A percentile compares a stretch with the other conserved stretches of the same genome.
Evolutionary conservation across 805 yeast genomes (phyloP).

Genomic region (Metschnikowia amazonensis): DNA sequence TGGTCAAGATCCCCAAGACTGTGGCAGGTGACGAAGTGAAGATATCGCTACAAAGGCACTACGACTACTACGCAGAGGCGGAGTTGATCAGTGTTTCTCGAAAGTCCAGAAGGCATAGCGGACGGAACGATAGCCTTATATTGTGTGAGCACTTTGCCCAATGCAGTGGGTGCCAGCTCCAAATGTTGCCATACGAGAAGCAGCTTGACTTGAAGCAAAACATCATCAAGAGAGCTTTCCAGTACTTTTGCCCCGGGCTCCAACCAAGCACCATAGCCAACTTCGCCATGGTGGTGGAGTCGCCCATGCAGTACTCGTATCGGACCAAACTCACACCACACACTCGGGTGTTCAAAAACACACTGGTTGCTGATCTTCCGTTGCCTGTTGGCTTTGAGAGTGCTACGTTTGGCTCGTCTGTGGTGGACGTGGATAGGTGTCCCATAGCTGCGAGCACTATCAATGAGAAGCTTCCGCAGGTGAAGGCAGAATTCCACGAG

Average conservation of each 20-base stretch:
- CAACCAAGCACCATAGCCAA: slow-evolving; percentile 2
- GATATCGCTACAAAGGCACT: slow-evolving; percentile 29
- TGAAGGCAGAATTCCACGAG: slow-evolving; percentile 14
- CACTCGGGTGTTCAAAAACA: slow-evolving; percentile 18
- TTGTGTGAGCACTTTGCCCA: slow-evolving; percentile 33
- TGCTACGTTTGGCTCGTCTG: slow-evolving; percentile 19
- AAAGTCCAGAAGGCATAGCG: slow-evolving; percentile 5
- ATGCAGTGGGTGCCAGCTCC: slow-evolving; percentile 44
- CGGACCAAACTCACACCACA: slow-evolving; percentile 44
- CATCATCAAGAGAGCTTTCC: slow-evolving; percentile 32
- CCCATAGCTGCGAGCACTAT: slow-evolving; percentile 33
- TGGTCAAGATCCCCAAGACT: slow-evolving; percentile 37
- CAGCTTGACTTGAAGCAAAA: slow-evolving; percentile 33
- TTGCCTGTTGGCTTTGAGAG: slow-evolving; percentile 32
- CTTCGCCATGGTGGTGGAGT: slow-evolving; percentile 29
- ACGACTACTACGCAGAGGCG: slow-evolving; percentile 30
- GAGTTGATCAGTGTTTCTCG: slow-evolving; percentile 20
- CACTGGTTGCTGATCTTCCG: slow-evolving; percentile 5
- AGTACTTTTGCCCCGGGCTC: slow-evolving; percentile 29
- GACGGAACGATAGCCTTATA: slow-evolving; percentile 26
- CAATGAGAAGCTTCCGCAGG: slow-evolving; percentile 23
- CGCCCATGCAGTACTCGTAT: slow-evolving; percentile 38
- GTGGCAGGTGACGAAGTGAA: slow-evolving; percentile 36
- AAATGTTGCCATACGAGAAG: slow-evolving; percentile 37
- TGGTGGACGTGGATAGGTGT: slow-evolving; percentile 35